These are phyloP conservation scores for Fusarium clavum DNA, from an alignment of 2,329 filamentous ascomycete species.

Conservation along the genomic window DNA sequence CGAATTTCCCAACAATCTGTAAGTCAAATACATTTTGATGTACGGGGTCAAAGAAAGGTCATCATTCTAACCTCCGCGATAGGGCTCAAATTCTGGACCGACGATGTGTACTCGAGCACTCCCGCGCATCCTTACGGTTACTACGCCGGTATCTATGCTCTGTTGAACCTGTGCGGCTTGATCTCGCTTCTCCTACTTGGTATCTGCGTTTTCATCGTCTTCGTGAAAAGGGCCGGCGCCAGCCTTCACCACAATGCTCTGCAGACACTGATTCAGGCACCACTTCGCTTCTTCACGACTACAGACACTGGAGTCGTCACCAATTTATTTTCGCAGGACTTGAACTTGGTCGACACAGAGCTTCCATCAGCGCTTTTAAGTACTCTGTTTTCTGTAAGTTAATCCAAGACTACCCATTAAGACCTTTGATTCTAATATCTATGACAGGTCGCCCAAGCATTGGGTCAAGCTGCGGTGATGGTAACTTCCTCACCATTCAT, in stretches of 20 bases:
- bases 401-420: fast-evolving
- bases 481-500: constrained; percentile 57
- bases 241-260: constrained; percentile 51
- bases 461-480: constrained; percentile 56
- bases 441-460: neutral
- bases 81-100: constrained; percentile 57
- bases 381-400: constrained; percentile 5
- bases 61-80: neutral
- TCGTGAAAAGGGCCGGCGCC: constrained; percentile 47
- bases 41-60: no score
- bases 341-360: constrained; percentile 55
- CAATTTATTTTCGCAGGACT: constrained; percentile 60
- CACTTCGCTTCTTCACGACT: constrained; percentile 55
- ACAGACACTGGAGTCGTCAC: constrained; percentile 57
- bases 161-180: constrained; percentile 36
- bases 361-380: constrained; percentile 50
- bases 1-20: constrained; percentile 14
- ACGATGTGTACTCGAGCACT: constrained; percentile 41
- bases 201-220: constrained; percentile 35
- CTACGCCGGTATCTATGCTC: constrained; percentile 49
- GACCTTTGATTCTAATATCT: neutral
- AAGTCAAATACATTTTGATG: neutral
- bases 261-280: constrained; percentile 51
- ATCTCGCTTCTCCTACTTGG: constrained; percentile 37
- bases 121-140: constrained; percentile 29